phyloP scores from a whole-genome alignment of 2,329 filamentous ascomycete genomes.

The Verticillium nonalfalfae region DNA sequence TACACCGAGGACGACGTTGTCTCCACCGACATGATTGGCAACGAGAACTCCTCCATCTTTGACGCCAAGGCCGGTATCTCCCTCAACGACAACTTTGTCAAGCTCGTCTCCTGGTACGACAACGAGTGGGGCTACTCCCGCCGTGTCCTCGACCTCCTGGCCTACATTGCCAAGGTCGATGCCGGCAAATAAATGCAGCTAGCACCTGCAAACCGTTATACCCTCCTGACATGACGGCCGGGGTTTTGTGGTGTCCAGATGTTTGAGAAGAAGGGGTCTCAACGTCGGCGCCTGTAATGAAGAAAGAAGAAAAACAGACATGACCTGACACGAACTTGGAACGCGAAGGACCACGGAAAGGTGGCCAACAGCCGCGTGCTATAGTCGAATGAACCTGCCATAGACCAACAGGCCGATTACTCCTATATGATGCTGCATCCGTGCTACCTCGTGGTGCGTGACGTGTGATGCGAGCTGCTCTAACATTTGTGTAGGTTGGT shows the following conservation, averaged over 20 bases:
- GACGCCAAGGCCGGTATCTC: conserved; percentile 99
- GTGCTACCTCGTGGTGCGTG: background rate
- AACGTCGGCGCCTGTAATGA: conserved; percentile 6
- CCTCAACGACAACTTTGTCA: conserved; percentile 97
- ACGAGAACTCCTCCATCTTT: conserved; percentile 94
- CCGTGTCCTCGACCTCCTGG: conserved; percentile 78
- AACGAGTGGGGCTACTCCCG: conserved; percentile 99
- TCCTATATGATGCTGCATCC: background rate
- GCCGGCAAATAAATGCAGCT: conserved; percentile 39
- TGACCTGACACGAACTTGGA: background rate
- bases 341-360: background rate
- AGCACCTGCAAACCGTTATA: background rate
- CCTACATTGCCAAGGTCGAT: conserved; percentile 76
- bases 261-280: background rate
- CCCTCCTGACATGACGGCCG: background rate
- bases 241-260: background rate
- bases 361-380: background rate
- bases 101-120: conserved; percentile 98
- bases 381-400: background rate
- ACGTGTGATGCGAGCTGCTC: background rate
- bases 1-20: conserved; percentile 98
- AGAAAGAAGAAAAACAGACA: conserved; percentile 8
- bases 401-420: background rate
- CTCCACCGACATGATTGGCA: conserved; percentile 88
- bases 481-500: background rate